Conservation (phyloP, 2,329 filamentous ascomycete genomes). For the Talaromyces amestolkiae region DNA sequence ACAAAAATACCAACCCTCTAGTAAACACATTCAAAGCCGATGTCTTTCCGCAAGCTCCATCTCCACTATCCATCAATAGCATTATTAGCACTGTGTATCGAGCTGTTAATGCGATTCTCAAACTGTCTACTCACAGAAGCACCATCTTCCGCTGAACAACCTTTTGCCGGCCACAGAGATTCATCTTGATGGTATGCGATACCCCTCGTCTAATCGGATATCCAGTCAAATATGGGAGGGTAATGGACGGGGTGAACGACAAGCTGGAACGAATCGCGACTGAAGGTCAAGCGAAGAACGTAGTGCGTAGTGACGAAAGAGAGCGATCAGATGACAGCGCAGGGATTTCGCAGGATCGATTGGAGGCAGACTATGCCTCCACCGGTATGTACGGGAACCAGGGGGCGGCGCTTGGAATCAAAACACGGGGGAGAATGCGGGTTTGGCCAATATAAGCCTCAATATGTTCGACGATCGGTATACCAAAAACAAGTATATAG, state of each 20-base stretch:
- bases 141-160: conserved; percentile 96
- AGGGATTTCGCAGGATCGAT: background rate
- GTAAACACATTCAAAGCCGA: conserved; percentile 98
- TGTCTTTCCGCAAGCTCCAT: conserved; percentile 96
- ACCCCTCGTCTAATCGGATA: background rate
- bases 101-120: background rate
- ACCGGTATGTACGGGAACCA: conserved; percentile 12
- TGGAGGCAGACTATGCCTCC: background rate
- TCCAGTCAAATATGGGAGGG: background rate
- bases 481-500: background rate
- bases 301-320: background rate
- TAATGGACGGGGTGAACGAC: background rate
- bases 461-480: background rate
- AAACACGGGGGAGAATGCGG: conserved; percentile 10
- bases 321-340: background rate
- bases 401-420: conserved; percentile 8
- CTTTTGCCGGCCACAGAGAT: conserved; percentile 70
- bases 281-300: background rate
- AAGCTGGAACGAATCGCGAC: background rate
- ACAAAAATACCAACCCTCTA: conserved; percentile 66
- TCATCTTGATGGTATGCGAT: conserved; percentile 36
- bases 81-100: background rate
- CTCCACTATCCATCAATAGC: conserved; percentile 60
- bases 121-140: conserved; percentile 60
- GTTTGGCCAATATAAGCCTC: background rate